Base-by-base conservation (phyloP, 805 yeast genomes). In the Metschnikowia aberdeeniae region DNA sequence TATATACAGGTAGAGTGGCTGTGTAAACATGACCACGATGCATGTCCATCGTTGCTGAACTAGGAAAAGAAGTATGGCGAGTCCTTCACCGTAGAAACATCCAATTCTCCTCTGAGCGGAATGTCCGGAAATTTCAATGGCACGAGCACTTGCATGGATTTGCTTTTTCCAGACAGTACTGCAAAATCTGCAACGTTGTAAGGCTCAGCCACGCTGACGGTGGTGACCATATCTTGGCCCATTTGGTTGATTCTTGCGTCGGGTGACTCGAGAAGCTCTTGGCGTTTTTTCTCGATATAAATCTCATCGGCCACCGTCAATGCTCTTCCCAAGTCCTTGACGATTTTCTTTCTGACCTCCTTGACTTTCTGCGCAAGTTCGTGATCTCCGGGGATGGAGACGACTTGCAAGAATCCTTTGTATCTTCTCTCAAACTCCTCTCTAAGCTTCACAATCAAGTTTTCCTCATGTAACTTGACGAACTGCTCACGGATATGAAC, bases 381-480 rank as follows among this genome's bases (percentile, higher is more conserved):
- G 34, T 80, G 73, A 10, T 66, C 67, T 29, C 70, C 69, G 12
- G 81, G 78, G 32, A 90, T 76, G 14, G 67, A 65, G 6, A 81
- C 72, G 9, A 80, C 73, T 56, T 83, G 82, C 42, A 88, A 72
- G 55, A 83, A 83, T 12, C 84, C 84, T 43, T 69, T 76, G 61
- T 92, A 92, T 53, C 99, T 79, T 54, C 76, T 76, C 58, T 82
- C 86, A 58, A 93, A 89, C 65, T 92, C 99, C 24, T 77, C 75
- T 47, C 81, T 80, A 50, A 93, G 73, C 56, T 79, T 78, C 28
- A 75, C 78, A 56, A 92, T 77, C 54, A 90, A 72, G 62, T 89
- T 84, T 28, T 77, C 82, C 49, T 77, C 77, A 62, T 92, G 97
- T 45, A 92, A 70, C 42, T 76, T 68, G 50, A 93, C 84, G 62